Conservation (phyloP, 2,329 filamentous ascomycete genomes). For the Aspergillus awamori region DNA sequence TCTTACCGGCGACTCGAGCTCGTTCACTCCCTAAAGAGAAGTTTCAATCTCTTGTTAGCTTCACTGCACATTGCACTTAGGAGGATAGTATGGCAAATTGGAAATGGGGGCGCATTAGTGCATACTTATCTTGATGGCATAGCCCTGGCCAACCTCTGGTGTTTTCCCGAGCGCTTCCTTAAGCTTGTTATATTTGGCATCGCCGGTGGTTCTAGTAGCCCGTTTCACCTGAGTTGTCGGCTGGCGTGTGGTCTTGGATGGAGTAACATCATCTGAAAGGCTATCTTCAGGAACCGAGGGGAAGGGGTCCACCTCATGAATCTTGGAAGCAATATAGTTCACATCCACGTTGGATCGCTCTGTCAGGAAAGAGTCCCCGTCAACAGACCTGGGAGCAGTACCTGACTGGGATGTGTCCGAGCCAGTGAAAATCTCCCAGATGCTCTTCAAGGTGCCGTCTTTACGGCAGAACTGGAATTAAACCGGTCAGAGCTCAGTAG, state of each 20-base stretch:
- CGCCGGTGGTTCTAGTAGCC: background rate
- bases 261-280: no score
- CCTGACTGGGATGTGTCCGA: background rate
- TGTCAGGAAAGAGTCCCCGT: background rate
- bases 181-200: background rate
- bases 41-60: background rate
- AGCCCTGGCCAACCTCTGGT: conserved; percentile 1
- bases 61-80: background rate
- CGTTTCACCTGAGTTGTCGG: background rate
- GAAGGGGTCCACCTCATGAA: no score
- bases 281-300: no score
- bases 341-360: background rate
- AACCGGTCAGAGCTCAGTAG: background rate
- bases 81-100: background rate
- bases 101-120: background rate
- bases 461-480: background rate
- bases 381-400: background rate
- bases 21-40: background rate
- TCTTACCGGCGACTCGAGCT: background rate
- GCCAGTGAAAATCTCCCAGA: no score
- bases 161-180: background rate
- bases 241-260: conserved; percentile 5
- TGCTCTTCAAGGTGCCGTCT: background rate
- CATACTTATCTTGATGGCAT: conserved; percentile 5
- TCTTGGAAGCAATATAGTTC: background rate